Percentiles rank a stretch among this genome's conserved stretches.
Conservation (phyloP, 371 early-diverging fungal species). For the Dichotomocladium elegans region DNA sequence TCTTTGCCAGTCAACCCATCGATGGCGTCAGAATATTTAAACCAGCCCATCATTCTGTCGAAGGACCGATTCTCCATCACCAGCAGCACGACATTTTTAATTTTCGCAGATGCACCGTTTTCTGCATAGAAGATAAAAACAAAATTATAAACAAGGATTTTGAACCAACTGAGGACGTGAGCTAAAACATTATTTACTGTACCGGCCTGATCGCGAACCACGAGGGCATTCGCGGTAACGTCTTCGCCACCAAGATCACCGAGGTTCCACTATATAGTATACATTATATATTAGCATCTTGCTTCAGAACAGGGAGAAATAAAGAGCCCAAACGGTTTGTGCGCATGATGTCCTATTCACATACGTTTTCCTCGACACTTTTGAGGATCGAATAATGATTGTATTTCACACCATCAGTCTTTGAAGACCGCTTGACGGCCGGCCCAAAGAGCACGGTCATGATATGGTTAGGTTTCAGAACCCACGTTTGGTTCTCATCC, state of each 20-base stretch:
- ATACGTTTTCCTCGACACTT: slow-evolving; percentile 48
- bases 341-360: not conserved
- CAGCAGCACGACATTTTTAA: slow-evolving; percentile 31
- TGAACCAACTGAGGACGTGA: not conserved
- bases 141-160: not conserved
- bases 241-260: slow-evolving; percentile 22
- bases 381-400: slow-evolving; percentile 56
- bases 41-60: slow-evolving; percentile 30
- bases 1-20: slow-evolving; percentile 18
- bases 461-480: slow-evolving; percentile 17
- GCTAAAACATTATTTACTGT: not conserved
- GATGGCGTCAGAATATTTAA: slow-evolving; percentile 11
- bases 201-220: slow-evolving; percentile 7
- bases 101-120: slow-evolving; percentile 23
- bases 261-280: slow-evolving; percentile 16
- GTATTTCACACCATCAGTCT: slow-evolving; percentile 44
- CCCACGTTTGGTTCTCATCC: slow-evolving; percentile 39
- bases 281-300: not conserved
- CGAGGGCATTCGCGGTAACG: slow-evolving; percentile 12
- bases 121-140: not conserved
- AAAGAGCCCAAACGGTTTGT: no score
- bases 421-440: slow-evolving; percentile 11
- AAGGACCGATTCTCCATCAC: slow-evolving; percentile 39
- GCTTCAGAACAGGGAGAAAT: no score
- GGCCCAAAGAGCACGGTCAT: slow-evolving; percentile 32